These are phyloP conservation scores for Sinapis alba DNA, from an alignment of 441 rosid genomes.

Conservation along the genomic window DNA sequence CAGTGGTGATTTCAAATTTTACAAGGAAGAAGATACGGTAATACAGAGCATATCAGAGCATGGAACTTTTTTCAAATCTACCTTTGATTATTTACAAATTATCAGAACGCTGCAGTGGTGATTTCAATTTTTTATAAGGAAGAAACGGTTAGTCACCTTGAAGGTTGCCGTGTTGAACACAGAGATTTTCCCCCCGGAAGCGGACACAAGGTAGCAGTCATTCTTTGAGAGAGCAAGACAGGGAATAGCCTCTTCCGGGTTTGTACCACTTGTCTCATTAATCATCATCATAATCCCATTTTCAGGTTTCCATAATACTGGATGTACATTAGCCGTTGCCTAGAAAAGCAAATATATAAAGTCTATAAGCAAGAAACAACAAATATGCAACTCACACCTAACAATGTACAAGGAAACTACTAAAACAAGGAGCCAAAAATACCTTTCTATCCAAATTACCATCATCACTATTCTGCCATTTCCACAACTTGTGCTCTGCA, in stretches of 20 bases:
- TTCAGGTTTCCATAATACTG: constrained; percentile 13
- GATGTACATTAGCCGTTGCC: constrained; percentile 15
- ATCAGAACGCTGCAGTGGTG: not conserved
- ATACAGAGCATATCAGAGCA: not conserved
- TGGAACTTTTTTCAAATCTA: not conserved
- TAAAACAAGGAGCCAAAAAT: not conserved
- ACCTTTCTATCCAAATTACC: not conserved
- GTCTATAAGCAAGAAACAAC: not conserved
- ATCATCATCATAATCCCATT: constrained; percentile 14
- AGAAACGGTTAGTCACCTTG: constrained; percentile 5
- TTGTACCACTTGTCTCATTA: not conserved
- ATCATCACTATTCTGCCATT: constrained; percentile 18
- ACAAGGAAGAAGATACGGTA: not conserved
- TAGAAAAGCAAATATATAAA: not conserved
- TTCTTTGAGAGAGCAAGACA: constrained; percentile 20
- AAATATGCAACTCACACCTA: not conserved
- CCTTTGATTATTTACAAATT: not conserved
- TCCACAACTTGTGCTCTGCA: constrained; percentile 25
- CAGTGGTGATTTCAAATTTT: not conserved
- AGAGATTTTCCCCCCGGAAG: constrained; percentile 15
- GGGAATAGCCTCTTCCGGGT: constrained; percentile 12
- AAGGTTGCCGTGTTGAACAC: constrained; percentile 18
- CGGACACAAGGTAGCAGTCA: constrained; percentile 13
- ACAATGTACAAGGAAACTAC: constrained; percentile 4
- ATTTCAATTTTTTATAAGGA: not conserved